Conservation (phyloP, 306 rosid genomes). For the Astragalus glycyphyllos region DNA sequence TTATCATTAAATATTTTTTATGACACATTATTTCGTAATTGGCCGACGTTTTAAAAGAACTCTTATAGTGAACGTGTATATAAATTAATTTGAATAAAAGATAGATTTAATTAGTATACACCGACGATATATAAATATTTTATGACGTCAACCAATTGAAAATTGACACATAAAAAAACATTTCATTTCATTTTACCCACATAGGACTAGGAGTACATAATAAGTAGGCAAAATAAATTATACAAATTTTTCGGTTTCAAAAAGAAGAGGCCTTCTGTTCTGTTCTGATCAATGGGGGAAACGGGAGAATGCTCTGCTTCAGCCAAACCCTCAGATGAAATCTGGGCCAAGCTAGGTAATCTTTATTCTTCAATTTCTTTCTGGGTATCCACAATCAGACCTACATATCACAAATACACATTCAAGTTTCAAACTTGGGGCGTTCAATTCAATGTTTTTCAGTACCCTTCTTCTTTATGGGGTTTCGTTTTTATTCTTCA, state of each 20-base stretch:
- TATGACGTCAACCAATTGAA: no score
- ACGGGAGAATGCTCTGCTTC: slow-evolving; percentile 66
- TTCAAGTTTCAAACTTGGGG: slow-evolving; percentile 34
- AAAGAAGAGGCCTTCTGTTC: slow-evolving; percentile 2
- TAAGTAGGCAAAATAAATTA: background rate
- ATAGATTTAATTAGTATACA: no score
- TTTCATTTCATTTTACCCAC: no score
- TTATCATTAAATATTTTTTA: no score
- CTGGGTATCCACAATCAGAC: slow-evolving; percentile 15
- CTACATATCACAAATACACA: background rate
- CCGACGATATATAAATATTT: no score
- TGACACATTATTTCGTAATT: no score
- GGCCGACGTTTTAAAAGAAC: no score
- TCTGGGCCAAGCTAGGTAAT: slow-evolving; percentile 90
- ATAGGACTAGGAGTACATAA: no score
- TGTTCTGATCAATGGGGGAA: slow-evolving; percentile 55
- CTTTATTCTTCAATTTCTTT: background rate
- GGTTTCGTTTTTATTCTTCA: slow-evolving; percentile 20
- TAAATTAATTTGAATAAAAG: no score
- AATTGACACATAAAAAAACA: no score
- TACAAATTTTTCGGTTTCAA: background rate
- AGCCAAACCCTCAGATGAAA: slow-evolving; percentile 56
- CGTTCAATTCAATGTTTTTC: slow-evolving; percentile 12
- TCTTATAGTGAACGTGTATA: no score
- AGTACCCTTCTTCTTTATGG: background rate